These are phyloP conservation scores for Pythium brassicae DNA, from an alignment of 352 stramenopile species.

Conservation along the genomic window DNA sequence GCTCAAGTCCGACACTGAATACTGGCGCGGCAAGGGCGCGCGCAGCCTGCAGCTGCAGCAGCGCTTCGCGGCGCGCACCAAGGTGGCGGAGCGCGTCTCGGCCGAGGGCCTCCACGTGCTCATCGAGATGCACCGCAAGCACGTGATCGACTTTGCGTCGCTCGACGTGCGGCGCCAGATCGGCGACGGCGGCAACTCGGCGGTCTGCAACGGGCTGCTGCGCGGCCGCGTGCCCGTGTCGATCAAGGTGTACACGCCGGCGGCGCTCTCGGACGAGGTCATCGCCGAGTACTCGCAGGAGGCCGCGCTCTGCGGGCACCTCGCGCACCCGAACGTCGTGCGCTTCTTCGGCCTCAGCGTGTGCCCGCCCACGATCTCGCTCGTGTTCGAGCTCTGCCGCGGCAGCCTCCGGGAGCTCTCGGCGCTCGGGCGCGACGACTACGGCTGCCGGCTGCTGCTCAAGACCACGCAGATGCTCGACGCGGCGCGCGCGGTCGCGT, in stretches of 20 bases:
- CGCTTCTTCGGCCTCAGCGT: slow-evolving; percentile 60
- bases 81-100: slow-evolving; percentile 45
- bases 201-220: slow-evolving; percentile 46
- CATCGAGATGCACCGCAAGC: slow-evolving; percentile 71
- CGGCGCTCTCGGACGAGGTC: slow-evolving; percentile 49
- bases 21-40: slow-evolving; percentile 53
- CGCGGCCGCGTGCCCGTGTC: slow-evolving; percentile 43
- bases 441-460: slow-evolving; percentile 48
- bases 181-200: slow-evolving; percentile 35
- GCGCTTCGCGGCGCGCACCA: slow-evolving; percentile 33
- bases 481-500: slow-evolving; percentile 55
- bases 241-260: slow-evolving; percentile 67
- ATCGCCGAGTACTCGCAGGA: slow-evolving; percentile 57
- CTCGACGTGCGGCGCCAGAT: slow-evolving; percentile 49
- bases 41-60: slow-evolving; percentile 35
- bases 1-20: slow-evolving; percentile 47
- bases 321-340: slow-evolving; percentile 64
- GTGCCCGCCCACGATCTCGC: slow-evolving; percentile 56
- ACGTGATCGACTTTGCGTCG: slow-evolving; percentile 69
- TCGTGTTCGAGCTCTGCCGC: slow-evolving; percentile 66
- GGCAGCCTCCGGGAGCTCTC: slow-evolving; percentile 49
- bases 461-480: slow-evolving; percentile 61
- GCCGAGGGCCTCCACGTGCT: slow-evolving; percentile 61
- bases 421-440: slow-evolving; percentile 24
- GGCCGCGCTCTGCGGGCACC: slow-evolving; percentile 41